phyloP scores from a whole-genome alignment of 805 yeast genomes.

The Myxozyma melibiosi region DNA sequence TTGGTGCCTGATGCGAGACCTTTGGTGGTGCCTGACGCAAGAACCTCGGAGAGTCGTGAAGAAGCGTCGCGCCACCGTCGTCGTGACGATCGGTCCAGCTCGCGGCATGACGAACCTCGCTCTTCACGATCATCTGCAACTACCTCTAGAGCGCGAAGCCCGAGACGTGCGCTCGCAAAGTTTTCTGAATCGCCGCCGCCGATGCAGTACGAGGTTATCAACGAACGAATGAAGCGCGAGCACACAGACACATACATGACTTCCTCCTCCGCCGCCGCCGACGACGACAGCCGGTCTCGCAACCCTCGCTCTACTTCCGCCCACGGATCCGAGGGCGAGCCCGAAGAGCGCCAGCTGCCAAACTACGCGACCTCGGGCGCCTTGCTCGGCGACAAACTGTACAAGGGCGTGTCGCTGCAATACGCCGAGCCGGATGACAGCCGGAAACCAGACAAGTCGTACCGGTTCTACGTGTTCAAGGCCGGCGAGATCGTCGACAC shows the following conservation, averaged over 20 bases:
- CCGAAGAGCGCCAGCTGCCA: slow-evolving; percentile 26
- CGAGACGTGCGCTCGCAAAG: neutral
- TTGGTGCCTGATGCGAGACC: neutral
- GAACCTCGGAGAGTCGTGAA: too few species aligned
- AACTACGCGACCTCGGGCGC: slow-evolving; percentile 31
- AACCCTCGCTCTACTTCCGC: too few species aligned
- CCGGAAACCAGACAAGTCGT: slow-evolving; percentile 28
- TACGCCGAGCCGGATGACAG: slow-evolving; percentile 35
- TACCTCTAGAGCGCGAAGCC: neutral
- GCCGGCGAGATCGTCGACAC: slow-evolving; percentile 28
- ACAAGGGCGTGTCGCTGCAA: slow-evolving; percentile 28
- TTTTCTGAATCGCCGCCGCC: neutral
- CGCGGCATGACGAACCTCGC: neutral
- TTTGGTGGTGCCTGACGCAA: too few species aligned
- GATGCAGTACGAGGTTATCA: slow-evolving; percentile 12
- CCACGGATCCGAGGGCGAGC: neutral
- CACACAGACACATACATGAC: neutral
- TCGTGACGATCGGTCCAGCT: neutral
- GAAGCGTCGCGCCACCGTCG: neutral
- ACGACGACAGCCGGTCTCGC: neutral
- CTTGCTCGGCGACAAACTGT: slow-evolving; percentile 28
- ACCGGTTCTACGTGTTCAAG: slow-evolving; percentile 33
- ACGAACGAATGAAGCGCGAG: slow-evolving; percentile 9
- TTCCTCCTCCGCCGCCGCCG: neutral
- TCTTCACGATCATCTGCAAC: neutral